Evolutionary conservation across 345 rosid species (phyloP).

Genomic region (Citrus australasica): DNA sequence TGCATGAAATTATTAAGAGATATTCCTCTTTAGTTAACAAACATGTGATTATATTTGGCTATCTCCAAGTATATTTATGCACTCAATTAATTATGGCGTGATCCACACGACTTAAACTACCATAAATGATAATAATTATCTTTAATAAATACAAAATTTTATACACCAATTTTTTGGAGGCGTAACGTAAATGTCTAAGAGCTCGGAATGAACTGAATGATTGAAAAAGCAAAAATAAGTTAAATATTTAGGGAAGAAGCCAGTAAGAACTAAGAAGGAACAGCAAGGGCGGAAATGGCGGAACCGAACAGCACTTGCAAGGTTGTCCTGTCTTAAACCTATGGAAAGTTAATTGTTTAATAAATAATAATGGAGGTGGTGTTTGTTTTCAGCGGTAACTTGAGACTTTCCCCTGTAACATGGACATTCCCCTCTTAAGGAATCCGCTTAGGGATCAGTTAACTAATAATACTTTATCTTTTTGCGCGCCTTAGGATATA

Average conservation of each 20-base stretch:
- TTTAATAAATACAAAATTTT: too few relatives aligned
- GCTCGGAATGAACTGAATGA: too few relatives aligned
- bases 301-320: background rate
- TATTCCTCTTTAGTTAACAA: background rate
- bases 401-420: conserved; percentile 5
- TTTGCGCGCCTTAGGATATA: conserved; percentile 3
- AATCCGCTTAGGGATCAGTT: conserved; percentile 70
- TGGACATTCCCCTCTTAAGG: conserved; percentile 43
- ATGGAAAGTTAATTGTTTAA: background rate
- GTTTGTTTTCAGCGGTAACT: background rate
- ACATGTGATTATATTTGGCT: too few relatives aligned
- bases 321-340: background rate
- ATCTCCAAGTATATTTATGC: background rate
- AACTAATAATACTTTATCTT: conserved; percentile 28
- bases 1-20: background rate
- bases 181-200: too few relatives aligned
- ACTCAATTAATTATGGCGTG: background rate
- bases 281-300: background rate
- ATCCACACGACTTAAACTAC: background rate
- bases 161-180: too few relatives aligned
- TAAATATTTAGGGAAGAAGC: background rate
- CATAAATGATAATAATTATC: background rate
- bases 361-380: background rate
- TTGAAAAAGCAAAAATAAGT: too few relatives aligned
- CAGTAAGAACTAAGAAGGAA: background rate